A percentile compares a stretch with the other conserved stretches of the same genome.
phyloP scores from a whole-genome alignment of 305 asterid species.

The Withania somnifera region DNA sequence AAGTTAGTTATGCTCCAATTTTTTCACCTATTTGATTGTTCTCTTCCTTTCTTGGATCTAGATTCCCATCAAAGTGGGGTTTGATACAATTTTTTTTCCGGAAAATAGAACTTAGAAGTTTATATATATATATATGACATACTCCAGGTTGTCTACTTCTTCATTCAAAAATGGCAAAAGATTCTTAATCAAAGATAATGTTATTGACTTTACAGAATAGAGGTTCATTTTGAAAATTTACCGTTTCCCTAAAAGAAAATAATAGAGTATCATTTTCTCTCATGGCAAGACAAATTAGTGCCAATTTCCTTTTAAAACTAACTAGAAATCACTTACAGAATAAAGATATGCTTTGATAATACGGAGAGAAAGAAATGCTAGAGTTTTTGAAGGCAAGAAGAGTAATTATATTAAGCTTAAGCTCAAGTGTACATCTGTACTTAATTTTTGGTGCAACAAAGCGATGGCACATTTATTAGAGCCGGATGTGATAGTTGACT shows the following conservation, averaged over 20 bases:
- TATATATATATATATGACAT: neutral
- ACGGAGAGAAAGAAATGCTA: neutral
- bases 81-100: neutral
- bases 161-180: neutral
- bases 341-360: neutral
- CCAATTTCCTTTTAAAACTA: neutral
- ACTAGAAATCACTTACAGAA: neutral
- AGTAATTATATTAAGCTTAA: neutral
- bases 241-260: neutral
- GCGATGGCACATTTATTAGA: neutral
- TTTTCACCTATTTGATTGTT: neutral
- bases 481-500: neutral
- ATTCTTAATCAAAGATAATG: neutral
- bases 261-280: neutral
- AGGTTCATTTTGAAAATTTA: neutral
- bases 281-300: neutral
- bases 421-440: neutral
- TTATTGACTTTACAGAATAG: neutral
- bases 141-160: neutral
- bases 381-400: neutral
- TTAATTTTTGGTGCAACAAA: neutral
- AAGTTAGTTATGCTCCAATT: neutral
- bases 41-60: neutral
- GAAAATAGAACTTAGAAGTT: neutral
- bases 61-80: neutral